These are phyloP conservation scores for Cylindrotheca closterium DNA, from an alignment of 108 stramenopile genomes.

Conservation along the genomic window DNA sequence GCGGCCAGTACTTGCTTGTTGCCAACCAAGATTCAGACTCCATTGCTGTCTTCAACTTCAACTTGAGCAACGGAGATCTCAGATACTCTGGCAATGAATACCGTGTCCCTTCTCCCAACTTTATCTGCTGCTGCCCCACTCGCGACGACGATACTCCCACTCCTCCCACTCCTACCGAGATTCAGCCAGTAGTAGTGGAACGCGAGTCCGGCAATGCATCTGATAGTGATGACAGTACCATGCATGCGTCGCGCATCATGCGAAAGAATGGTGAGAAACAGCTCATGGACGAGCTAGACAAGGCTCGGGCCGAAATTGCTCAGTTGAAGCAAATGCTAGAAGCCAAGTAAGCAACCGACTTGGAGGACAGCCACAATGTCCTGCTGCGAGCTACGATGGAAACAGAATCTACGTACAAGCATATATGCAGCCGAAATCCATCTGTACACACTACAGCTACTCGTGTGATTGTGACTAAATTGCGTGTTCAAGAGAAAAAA, in stretches of 20 bases:
- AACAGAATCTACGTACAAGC: no score
- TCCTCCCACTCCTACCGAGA: neutral
- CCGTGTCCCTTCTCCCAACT: conserved; percentile 90
- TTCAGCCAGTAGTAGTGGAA: neutral
- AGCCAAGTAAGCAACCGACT: no score
- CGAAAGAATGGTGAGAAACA: conserved; percentile 7
- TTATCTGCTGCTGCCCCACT: conserved; percentile 84
- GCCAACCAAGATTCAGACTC: conserved; percentile 95
- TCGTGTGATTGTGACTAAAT: no score
- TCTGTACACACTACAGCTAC: no score
- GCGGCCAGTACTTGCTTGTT: conserved; percentile 86
- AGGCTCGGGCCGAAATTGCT: conserved; percentile 40
- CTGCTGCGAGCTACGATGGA: no score
- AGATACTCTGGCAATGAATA: conserved; percentile 91
- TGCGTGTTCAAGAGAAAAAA: no score
- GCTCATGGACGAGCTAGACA: conserved; percentile 29
- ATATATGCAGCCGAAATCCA: no score
- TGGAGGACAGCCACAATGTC: no score
- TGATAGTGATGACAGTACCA: conserved; percentile 30
- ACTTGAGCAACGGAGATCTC: conserved; percentile 81
- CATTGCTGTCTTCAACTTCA: conserved; percentile 88
- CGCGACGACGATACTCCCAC: conserved; percentile 34
- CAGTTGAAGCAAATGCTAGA: conserved; percentile 26
- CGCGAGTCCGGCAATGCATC: conserved; percentile 2
- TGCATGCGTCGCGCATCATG: conserved; percentile 2